Conservation (phyloP, 1,139 yeast species). For the Taphrina communis region DNA sequence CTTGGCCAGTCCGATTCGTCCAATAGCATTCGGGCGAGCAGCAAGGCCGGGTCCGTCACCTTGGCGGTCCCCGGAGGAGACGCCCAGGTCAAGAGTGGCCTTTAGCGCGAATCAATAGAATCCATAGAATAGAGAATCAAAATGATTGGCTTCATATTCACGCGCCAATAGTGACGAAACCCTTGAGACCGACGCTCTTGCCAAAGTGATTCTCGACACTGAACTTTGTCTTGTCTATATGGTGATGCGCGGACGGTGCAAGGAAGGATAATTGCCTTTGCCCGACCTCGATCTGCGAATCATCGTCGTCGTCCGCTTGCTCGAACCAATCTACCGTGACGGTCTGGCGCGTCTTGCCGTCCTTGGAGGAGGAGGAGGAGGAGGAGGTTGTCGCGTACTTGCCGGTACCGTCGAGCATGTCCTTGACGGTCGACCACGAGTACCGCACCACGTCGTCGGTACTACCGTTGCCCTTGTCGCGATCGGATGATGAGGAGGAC, state of each 20-base stretch:
- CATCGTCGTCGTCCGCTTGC: background rate
- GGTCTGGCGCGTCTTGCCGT: background rate
- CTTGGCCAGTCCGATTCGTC: background rate
- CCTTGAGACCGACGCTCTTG: constrained; percentile 6
- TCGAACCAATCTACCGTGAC: constrained; percentile 27
- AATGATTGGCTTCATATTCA: too few relatives aligned
- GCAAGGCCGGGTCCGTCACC: background rate
- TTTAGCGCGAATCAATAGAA: background rate
- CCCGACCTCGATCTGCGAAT: constrained; percentile 11
- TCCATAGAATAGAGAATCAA: too few relatives aligned
- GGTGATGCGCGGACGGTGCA: background rate
- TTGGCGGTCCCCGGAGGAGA: background rate
- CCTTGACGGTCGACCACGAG: constrained; percentile 93
- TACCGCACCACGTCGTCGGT: constrained; percentile 60
- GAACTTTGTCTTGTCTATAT: background rate
- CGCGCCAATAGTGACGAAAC: background rate
- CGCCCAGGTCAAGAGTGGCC: background rate
- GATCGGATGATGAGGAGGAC: constrained; percentile 47
- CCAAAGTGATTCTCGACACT: constrained; percentile 25
- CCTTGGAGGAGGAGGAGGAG: background rate
- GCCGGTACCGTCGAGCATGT: constrained; percentile 57
- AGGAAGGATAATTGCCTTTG: constrained; percentile 18
- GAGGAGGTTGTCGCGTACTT: background rate
- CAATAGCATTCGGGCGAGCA: background rate
- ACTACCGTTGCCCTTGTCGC: too few relatives aligned